phyloP scores from a whole-genome alignment of 805 yeast species.

The Teunomyces tritomae region DNA sequence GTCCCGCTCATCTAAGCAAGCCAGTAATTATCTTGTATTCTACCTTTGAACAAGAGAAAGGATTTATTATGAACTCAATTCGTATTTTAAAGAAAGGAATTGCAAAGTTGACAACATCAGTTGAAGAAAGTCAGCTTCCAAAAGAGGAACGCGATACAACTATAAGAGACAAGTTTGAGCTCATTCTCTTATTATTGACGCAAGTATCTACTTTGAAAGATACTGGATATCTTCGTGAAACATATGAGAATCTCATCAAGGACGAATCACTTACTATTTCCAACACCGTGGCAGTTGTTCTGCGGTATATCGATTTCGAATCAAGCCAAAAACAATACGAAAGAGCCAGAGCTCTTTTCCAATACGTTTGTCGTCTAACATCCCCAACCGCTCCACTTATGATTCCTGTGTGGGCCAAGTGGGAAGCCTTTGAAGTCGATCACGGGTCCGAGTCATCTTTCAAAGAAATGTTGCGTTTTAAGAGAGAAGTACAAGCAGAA shows the following conservation, averaged over 20 bases:
- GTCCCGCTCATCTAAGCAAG: conserved; percentile 49
- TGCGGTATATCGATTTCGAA: conserved; percentile 61
- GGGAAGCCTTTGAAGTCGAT: conserved; percentile 74
- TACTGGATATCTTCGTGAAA: conserved; percentile 21
- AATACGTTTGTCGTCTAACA: conserved; percentile 29
- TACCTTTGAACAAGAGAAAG: conserved; percentile 57
- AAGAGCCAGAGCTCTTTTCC: conserved; percentile 63
- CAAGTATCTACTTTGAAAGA: conserved; percentile 12
- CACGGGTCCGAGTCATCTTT: conserved; percentile 70
- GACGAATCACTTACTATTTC: conserved; percentile 43
- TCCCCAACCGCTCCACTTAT: conserved; percentile 15
- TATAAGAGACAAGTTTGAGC: conserved; percentile 20
- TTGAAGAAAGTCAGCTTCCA: conserved; percentile 4
- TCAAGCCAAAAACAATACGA: conserved; percentile 45
- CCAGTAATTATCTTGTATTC: conserved; percentile 56
- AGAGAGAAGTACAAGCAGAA: conserved; percentile 39
- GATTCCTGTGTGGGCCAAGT: conserved; percentile 51
- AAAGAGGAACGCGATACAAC: conserved; percentile 13
- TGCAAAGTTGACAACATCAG: conserved; percentile 7
- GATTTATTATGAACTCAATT: conserved; percentile 48
- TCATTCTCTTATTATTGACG: conserved; percentile 14
- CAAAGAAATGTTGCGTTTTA: conserved; percentile 68
- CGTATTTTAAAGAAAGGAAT: conserved; percentile 19
- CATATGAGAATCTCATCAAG: conserved; percentile 43
- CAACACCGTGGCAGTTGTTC: conserved; percentile 41